Base-by-base conservation (phyloP, 441 rosid genomes). In the Breynia disticha region DNA sequence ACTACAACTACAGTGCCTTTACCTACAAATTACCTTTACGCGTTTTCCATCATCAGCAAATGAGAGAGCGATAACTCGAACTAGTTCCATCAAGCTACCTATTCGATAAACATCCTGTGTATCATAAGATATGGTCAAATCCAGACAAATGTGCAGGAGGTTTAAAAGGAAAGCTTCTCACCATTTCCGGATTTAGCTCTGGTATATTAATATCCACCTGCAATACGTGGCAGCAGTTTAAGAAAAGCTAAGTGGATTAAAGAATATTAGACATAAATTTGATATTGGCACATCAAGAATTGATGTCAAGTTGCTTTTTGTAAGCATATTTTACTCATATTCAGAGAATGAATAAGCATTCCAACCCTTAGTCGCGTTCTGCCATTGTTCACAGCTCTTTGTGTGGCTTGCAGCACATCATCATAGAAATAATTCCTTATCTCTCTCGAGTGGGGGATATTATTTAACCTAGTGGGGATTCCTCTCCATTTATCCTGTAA, bases 131-230 rank as follows among this genome's bases (percentile, higher is more conserved):
- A 52, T 52, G 49, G 65, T 68, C 42, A 67, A 54, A 51, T 57
- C 52, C 7, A 42, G 24, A 63, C 41, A 32, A 28, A 43, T 19
- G 46, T 35, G 14, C 48, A 44, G 20, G 24, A 58, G 53, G 41
- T 18, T 48, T 41, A 56, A 50, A 56, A 38, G 1, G 38, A 20
- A 18, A 46, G 55, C 49, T 43, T 21, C 74, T 66, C 44, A 90
- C 98, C 96, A 85, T 91, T 79, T 87, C 96, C 4, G 96, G 96
- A 60, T 91, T 87, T 57, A 85, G 76, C 80, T 87, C 96, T 43
- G 98, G 98, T 51, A 91, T 91, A 62, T 79, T 81, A 57, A 87
- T 87, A 66, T 90, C 96, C 63, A 87, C 96, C 95, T 90, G 76
- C 60, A 65, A 71, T 63, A 37, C 49, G 55, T 64, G 41, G 21